Base-by-base conservation (phyloP, 2,329 filamentous ascomycete species). In the Xylariaceae sp. region DNA sequence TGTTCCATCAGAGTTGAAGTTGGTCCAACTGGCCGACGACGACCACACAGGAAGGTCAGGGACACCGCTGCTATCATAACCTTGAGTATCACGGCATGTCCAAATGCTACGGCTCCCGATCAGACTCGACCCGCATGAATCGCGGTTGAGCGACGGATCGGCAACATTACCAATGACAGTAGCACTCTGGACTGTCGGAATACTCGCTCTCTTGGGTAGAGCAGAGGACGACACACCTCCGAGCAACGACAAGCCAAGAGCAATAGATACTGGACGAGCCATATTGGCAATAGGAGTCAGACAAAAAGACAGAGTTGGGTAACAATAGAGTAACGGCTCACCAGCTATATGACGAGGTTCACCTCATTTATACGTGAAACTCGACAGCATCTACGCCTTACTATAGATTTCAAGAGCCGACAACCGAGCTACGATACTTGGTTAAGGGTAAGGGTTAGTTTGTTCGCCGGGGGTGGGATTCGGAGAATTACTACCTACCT, bases 131-230 rank as follows among this genome's bases (percentile, higher is more conserved):
- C 47, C 49, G 51, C 53, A 55, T 7, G 54, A 54, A 36, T 56
- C 53, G 16, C 50, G 53, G 36, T 55, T 49, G 22, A 56, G 47
- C 12, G 35, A 21, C 25, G 52, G 44, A 48, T 64, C 44, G 49
- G 62, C 49, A 48, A 60, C 47, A 53, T 59, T 48, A 45, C 57
- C 45, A 44, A 54, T 22, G 47, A 63, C 35, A 42, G 59, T 45
- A 51, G 58, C 56, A 42, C 17, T 49, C 23, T 43, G 48, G 4
- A 55, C 50, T n/a, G 47, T 53, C 27, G 52, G 52, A 2, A 39
- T 45, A 20, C 47, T 45, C 17, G 45, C 45, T 33, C 48, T 38
- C 37, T 41, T 48, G 6, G 35, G 6, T 21, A 48, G 6, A 11
- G 6, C 16, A 1, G 42, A 11, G 32, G 44, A 42, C 12, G 35